Evolutionary conservation across 2,329 filamentous ascomycete species (phyloP).

Genomic region (Monilinia aucupariae): DNA sequence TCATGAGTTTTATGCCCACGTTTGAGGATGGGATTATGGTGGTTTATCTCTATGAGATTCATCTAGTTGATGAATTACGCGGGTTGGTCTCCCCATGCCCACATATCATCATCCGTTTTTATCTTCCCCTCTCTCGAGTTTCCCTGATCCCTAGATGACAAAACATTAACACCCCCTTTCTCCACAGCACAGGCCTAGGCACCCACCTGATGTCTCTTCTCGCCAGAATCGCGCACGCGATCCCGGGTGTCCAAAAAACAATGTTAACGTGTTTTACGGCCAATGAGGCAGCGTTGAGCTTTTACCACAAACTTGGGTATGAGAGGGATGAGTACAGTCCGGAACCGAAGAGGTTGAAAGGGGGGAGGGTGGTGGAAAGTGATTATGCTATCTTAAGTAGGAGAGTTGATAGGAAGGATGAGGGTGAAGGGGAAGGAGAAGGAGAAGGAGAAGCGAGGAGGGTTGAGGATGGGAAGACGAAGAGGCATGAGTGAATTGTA

Average conservation of each 20-base stretch:
- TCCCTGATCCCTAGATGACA: neutral
- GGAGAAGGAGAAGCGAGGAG: neutral
- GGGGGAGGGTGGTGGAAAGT: conserved; percentile 47
- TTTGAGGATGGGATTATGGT: conserved; percentile 61
- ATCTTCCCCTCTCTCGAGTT: too few species aligned
- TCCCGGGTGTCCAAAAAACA: conserved; percentile 54
- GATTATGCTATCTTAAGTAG: conserved; percentile 60
- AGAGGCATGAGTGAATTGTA: neutral
- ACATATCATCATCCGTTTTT: too few species aligned
- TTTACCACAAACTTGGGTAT: conserved; percentile 60
- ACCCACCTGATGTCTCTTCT: conserved; percentile 53
- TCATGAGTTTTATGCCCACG: conserved; percentile 67
- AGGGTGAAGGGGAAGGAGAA: neutral
- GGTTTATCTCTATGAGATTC: conserved; percentile 75
- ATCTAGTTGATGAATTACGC: conserved; percentile 53
- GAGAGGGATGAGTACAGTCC: conserved; percentile 52
- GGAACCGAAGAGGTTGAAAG: conserved; percentile 46
- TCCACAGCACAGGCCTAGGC: conserved; percentile 56
- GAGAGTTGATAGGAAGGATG: neutral
- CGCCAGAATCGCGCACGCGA: conserved; percentile 47
- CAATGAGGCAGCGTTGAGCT: conserved; percentile 51
- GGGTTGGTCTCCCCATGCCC: conserved; percentile 39
- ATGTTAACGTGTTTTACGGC: conserved; percentile 70
- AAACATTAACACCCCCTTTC: conserved; percentile 4
- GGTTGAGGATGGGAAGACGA: neutral